A percentile compares a stretch with the other conserved stretches of the same genome.
phyloP scores from a whole-genome alignment of 2,329 filamentous ascomycete genomes.

The Exophiala sideris region DNA sequence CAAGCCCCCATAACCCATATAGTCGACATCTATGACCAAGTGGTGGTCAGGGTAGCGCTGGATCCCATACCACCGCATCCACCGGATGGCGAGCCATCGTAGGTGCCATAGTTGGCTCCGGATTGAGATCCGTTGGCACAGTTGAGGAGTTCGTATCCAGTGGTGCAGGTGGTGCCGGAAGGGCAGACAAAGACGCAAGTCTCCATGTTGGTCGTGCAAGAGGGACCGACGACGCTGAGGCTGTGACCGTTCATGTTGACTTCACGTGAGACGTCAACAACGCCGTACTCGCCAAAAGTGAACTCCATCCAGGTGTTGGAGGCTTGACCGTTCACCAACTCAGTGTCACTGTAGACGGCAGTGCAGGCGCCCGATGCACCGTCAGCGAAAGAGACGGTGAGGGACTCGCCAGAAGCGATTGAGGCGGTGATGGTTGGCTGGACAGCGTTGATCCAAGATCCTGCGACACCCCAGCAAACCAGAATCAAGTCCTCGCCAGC shows the following conservation, averaged over 20 bases:
- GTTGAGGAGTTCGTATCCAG: conserved; percentile 26
- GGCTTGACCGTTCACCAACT: conserved; percentile 27
- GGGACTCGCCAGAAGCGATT: conserved; percentile 10
- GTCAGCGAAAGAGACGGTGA: conserved; percentile 25
- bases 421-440: conserved; percentile 27
- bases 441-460: conserved; percentile 28
- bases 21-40: conserved; percentile 16
- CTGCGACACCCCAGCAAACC: conserved; percentile 26
- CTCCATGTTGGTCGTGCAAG: conserved; percentile 28
- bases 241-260: conserved; percentile 29
- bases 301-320: conserved; percentile 29
- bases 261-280: conserved; percentile 28
- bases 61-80: conserved; percentile 28
- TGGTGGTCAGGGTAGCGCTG: conserved; percentile 23
- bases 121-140: conserved; percentile 27
- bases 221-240: conserved; percentile 26
- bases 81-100: conserved; percentile 22
- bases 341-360: conserved; percentile 24
- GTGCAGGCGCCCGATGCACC: conserved; percentile 26
- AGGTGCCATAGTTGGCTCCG: conserved; percentile 27
- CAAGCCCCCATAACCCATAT: neutral
- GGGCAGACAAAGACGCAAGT: conserved; percentile 29
- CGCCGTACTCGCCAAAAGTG: conserved; percentile 26
- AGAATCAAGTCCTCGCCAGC: conserved; percentile 28
- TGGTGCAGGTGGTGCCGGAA: conserved; percentile 19